phyloP scores from a whole-genome alignment of 768 basidiomycete species.

The Russula earlei region DNA sequence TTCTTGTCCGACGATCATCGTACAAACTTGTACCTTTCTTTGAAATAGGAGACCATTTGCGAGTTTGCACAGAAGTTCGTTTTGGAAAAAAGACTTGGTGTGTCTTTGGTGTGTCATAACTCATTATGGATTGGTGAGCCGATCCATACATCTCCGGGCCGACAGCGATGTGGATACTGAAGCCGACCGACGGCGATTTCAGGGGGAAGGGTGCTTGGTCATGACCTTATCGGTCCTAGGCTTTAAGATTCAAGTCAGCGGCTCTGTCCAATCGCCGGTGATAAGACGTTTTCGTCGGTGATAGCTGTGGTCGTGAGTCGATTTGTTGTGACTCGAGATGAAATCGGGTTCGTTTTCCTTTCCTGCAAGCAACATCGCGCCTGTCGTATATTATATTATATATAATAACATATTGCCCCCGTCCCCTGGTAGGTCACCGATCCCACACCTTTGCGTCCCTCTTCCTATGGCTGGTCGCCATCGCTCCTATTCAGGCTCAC shows the following conservation, averaged over 20 bases:
- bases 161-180: too few species aligned
- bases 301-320: background rate
- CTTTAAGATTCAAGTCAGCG: too few species aligned
- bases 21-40: too few species aligned
- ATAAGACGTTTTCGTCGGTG: background rate
- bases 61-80: too few species aligned
- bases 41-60: too few species aligned
- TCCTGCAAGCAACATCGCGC: background rate
- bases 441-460: background rate
- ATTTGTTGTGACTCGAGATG: background rate
- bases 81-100: too few species aligned
- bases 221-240: background rate
- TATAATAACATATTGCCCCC: background rate
- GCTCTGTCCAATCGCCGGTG: background rate
- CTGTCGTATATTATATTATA: background rate
- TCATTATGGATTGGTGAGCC: background rate
- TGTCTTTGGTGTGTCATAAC: background rate
- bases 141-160: too few species aligned
- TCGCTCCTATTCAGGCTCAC: constrained; percentile 1
- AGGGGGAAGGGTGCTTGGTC: background rate
- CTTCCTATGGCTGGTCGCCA: background rate
- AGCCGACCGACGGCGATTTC: too few species aligned
- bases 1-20: too few species aligned
- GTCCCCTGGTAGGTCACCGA: background rate
- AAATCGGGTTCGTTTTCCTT: background rate